Base-by-base conservation (phyloP, 768 basidiomycete genomes). In the Mycena alexandri region DNA sequence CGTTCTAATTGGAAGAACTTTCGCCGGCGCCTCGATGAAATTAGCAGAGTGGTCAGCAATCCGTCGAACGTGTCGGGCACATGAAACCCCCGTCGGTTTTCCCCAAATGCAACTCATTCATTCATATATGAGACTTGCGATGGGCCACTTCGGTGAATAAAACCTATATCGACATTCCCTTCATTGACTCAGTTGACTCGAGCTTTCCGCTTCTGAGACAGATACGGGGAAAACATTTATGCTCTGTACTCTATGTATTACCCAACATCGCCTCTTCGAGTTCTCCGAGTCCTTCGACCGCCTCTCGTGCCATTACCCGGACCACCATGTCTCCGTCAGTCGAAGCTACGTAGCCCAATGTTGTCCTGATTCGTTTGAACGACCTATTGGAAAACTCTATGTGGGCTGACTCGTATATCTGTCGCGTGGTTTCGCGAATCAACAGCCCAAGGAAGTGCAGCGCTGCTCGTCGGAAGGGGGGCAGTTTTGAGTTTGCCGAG, bases 401-500 rank as follows among this genome's bases (percentile, higher is more conserved):
- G 21, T 47, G 69, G 6, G 68, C 69, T 2, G 78, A 76, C 19
- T 89, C 86, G 65, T 91, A 87, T 13, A 83, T 73, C 11, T 85
- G 80, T n/a, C 78, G 78, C 0, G 84, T 88, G 19, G 83, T 81
- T 46, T 90, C 85, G n/a, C 86, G 84, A n/a, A 95, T 76, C 36
- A 95, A 80, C 11, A 90, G 74, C 0, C 89, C 83, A 47, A 97
- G 82, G 75, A 98, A 91, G 71, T 96, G 90, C n/a, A 98, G 75
- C 0, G 93, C 95, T 1, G 94, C 90, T 46, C 97, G 91, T 36
- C 96, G 87, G 5, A 98, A 81, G 1, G 93, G 85, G 1, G 96
- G 93, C 53, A 93, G 84, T 75, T 90, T 93, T 0, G 91, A 68
- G 71, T 90, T 81, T 4, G 79, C 79, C 0, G 86, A 82, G 0